Evolutionary conservation across 2,329 filamentous ascomycete species (phyloP).

Genomic region (Berkeleyomyces rouxiae): DNA sequence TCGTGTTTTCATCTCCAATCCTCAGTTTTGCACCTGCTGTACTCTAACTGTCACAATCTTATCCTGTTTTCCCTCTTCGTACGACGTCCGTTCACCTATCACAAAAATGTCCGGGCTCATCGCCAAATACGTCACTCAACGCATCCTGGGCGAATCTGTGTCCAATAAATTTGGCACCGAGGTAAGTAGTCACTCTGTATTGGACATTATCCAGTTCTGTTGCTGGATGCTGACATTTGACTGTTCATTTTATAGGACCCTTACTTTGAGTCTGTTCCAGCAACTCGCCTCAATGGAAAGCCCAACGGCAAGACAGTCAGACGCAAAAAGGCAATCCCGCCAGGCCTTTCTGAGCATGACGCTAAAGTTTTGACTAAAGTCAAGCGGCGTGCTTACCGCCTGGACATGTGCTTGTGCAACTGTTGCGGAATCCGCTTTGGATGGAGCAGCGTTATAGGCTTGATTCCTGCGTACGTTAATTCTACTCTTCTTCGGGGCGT

Average conservation of each 20-base stretch:
- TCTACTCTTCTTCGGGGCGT: not conserved
- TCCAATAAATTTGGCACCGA: slow-evolving; percentile 42
- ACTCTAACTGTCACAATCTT: not conserved
- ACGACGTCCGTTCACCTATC: not conserved
- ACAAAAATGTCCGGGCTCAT: slow-evolving; percentile 33
- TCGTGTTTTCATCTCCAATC: not conserved
- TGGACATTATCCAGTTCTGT: not conserved
- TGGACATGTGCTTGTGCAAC: slow-evolving; percentile 74
- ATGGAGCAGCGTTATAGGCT: slow-evolving; percentile 71
- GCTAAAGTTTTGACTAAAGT: slow-evolving; percentile 68
- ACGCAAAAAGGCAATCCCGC: slow-evolving; percentile 67
- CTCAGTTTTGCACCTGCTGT: not conserved
- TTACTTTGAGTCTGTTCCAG: slow-evolving; percentile 69
- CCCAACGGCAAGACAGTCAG: slow-evolving; percentile 61
- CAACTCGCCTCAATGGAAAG: slow-evolving; percentile 49
- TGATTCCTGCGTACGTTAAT: slow-evolving; percentile 58
- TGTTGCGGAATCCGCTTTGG: slow-evolving; percentile 72
- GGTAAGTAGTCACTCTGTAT: slow-evolving; percentile 22
- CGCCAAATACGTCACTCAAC: slow-evolving; percentile 38
- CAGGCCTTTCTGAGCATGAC: slow-evolving; percentile 70
- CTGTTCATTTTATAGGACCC: slow-evolving; percentile 50
- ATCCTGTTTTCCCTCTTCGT: not conserved
- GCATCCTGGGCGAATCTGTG: slow-evolving; percentile 38
- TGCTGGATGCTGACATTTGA: not conserved
- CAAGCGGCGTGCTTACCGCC: slow-evolving; percentile 66